Evolutionary conservation across 768 basidiomycete genomes (phyloP).

Genomic region (Serendipita indica): DNA sequence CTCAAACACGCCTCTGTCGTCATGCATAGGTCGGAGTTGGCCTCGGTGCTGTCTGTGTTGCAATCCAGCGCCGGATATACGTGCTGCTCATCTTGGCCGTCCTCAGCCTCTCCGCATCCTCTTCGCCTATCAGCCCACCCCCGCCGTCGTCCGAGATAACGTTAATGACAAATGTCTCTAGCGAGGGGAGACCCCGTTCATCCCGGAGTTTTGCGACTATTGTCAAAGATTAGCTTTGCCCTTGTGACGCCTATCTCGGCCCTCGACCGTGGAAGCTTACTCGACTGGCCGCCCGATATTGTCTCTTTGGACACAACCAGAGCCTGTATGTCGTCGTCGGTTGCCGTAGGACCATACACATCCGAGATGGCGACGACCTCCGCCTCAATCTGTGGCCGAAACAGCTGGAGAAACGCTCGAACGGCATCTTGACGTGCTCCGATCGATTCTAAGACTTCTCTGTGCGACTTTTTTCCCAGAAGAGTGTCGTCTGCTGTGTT

Average conservation of each 20-base stretch:
- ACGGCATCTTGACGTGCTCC: conserved; percentile 39
- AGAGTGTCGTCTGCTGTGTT: conserved; percentile 45
- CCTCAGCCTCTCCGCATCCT: conserved; percentile 54
- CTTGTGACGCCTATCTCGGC: background rate
- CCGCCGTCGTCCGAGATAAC: conserved; percentile 62
- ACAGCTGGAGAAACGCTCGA: conserved; percentile 51
- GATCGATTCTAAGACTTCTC: conserved; percentile 50
- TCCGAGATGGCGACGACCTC: conserved; percentile 66
- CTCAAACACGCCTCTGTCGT: conserved; percentile 1
- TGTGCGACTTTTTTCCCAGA: conserved; percentile 55
- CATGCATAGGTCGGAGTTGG: background rate
- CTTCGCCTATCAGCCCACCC: conserved; percentile 35
- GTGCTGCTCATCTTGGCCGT: conserved; percentile 90
- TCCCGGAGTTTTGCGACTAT: conserved; percentile 50
- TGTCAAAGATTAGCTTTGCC: background rate
- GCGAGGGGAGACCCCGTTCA: conserved; percentile 39
- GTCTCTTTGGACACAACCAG: conserved; percentile 90
- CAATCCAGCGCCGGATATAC: conserved; percentile 81
- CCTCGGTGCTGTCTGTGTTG: background rate
- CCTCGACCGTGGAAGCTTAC: conserved; percentile 31
- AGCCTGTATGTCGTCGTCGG: conserved; percentile 79
- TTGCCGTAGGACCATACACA: conserved; percentile 82
- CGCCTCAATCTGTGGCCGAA: conserved; percentile 48
- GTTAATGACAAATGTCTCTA: conserved; percentile 68
- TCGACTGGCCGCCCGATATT: conserved; percentile 50